These are phyloP conservation scores for Irpex sp. DNA, from an alignment of 1,284 basidiomycete genomes.

Conservation along the genomic window DNA sequence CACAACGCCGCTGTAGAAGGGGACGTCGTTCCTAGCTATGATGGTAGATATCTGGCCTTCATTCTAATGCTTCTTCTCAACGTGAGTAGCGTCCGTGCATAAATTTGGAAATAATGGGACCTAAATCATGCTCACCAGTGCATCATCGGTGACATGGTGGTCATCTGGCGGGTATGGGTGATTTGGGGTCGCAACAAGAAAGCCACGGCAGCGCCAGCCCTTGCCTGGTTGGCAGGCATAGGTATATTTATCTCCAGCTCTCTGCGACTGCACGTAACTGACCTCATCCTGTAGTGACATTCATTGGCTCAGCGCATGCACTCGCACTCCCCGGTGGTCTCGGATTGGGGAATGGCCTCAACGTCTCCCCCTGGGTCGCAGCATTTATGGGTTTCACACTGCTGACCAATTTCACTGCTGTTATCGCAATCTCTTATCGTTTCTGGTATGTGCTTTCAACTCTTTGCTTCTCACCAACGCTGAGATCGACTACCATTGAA, in stretches of 20 bases:
- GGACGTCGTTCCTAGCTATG: not conserved
- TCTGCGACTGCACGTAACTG: too few relatives aligned
- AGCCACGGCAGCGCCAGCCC: not conserved
- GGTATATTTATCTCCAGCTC: too few relatives aligned
- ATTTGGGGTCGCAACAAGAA: conserved; percentile 7
- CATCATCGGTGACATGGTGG: conserved; percentile 8
- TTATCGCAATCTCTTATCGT: conserved; percentile 1
- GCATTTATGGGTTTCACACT: conserved; percentile 4
- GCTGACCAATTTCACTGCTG: conserved; percentile 2
- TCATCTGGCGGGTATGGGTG: conserved; percentile 11
- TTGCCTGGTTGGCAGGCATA: not conserved
- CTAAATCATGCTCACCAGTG: too few relatives aligned
- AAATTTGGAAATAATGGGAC: too few relatives aligned
- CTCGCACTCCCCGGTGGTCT: not conserved
- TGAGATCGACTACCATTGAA: too few relatives aligned
- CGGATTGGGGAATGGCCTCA: not conserved
- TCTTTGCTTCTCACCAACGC: too few relatives aligned
- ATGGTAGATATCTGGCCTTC: not conserved
- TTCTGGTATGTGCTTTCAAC: conserved; percentile 10
- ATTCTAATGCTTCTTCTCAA: not conserved
- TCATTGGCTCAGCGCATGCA: too few relatives aligned
- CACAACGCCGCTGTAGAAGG: not conserved
- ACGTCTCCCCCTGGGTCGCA: not conserved
- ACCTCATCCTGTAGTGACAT: too few relatives aligned
- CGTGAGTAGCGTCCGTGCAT: too few relatives aligned